Evolutionary conservation across 768 basidiomycete species (phyloP).

Genomic region (Boletus sp.): DNA sequence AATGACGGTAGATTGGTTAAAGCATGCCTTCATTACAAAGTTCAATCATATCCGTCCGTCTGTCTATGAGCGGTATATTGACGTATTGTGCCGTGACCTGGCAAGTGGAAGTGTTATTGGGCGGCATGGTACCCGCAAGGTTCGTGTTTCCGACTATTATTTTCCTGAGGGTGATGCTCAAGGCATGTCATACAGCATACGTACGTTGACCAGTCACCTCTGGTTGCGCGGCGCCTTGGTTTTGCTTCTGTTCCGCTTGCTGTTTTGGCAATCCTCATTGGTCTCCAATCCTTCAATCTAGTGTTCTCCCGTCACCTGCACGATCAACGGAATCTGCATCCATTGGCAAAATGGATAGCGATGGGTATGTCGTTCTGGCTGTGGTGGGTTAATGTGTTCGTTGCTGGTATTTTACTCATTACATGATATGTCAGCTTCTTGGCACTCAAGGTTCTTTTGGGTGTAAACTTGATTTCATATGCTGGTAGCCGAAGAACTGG

Average conservation of each 20-base stretch:
- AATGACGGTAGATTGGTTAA: conserved; percentile 96
- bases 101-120: conserved; percentile 73
- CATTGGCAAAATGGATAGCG: conserved; percentile 56
- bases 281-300: conserved; percentile 64
- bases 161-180: neutral
- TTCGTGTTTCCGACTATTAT: conserved; percentile 22
- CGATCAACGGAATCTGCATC: conserved; percentile 40
- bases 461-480: conserved; percentile 81
- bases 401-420: neutral
- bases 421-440: conserved; percentile 52
- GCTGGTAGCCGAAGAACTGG: conserved; percentile 70
- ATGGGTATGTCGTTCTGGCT: conserved; percentile 76
- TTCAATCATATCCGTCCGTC: conserved; percentile 97
- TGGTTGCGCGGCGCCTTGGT: conserved; percentile 89
- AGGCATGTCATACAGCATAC: conserved; percentile 52
- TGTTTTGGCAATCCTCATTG: conserved; percentile 73
- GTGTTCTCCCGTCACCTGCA: conserved; percentile 48
- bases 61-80: conserved; percentile 92
- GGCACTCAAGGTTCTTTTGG: conserved; percentile 89
- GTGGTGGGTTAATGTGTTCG: conserved; percentile 57
- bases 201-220: conserved; percentile 93
- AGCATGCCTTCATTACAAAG: conserved; percentile 99
- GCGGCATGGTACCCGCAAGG: conserved; percentile 68
- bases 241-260: conserved; percentile 92
- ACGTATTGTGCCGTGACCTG: conserved; percentile 92